These are phyloP conservation scores for Liquidambar formosana DNA, from an alignment of 164 flowering plant species.

Conservation along the genomic window DNA sequence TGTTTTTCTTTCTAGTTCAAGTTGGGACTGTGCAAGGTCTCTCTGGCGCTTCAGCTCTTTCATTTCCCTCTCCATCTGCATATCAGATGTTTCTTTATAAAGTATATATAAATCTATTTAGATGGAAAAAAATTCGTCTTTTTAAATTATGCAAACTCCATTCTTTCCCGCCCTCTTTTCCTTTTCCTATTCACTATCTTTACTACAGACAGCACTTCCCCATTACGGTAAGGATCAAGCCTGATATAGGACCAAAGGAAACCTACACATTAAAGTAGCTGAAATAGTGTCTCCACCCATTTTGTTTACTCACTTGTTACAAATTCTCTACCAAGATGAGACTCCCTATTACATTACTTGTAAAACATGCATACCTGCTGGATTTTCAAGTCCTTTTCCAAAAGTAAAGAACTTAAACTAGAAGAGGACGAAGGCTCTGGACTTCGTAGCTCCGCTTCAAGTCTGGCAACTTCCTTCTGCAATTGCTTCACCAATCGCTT, in stretches of 20 bases:
- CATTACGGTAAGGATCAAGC: too few species aligned
- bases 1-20: constrained; percentile 56
- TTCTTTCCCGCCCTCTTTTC: neutral
- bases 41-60: constrained; percentile 77
- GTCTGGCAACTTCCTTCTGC: constrained; percentile 69
- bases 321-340: neutral
- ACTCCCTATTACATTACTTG: neutral
- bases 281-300: too few species aligned
- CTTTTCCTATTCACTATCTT: too few species aligned
- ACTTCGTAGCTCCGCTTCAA: constrained; percentile 63
- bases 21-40: constrained; percentile 69
- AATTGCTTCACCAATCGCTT: constrained; percentile 64
- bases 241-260: too few species aligned
- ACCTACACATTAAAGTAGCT: too few species aligned
- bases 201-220: too few species aligned
- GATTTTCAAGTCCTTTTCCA: constrained; percentile 66
- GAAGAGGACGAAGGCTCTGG: constrained; percentile 56
- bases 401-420: constrained; percentile 44
- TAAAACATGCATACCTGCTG: constrained; percentile 48
- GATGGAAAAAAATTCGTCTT: neutral
- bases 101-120: neutral
- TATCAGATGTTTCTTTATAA: constrained; percentile 5
- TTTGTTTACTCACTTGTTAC: too few species aligned
- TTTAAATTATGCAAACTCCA: neutral
- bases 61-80: constrained; percentile 77